These are phyloP conservation scores for Bacidia gigantensis DNA, from an alignment of 495 filamentous ascomycete species.

Conservation along the genomic window DNA sequence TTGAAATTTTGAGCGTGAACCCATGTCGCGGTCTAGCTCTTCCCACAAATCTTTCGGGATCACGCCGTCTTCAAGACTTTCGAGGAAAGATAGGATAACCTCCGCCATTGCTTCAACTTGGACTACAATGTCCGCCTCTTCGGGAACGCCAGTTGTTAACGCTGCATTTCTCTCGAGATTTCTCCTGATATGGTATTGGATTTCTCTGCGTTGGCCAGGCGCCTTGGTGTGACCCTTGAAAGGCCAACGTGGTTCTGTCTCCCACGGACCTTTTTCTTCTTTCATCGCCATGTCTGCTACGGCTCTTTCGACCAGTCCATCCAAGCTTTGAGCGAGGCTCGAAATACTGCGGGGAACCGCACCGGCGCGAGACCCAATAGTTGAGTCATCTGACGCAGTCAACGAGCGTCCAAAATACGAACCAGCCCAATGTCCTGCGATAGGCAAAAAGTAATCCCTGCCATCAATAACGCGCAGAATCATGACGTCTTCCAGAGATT, in stretches of 20 bases:
- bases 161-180: constrained; percentile 21
- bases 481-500: constrained; percentile 64
- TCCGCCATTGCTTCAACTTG: constrained; percentile 57
- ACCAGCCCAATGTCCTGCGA: constrained; percentile 63
- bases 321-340: constrained; percentile 82
- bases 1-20: neutral
- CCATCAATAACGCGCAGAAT: constrained; percentile 77
- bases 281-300: constrained; percentile 79
- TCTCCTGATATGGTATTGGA: constrained; percentile 20
- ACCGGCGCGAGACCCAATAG: constrained; percentile 34
- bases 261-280: constrained; percentile 40
- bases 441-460: constrained; percentile 80
- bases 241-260: constrained; percentile 53
- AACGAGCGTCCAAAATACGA: constrained; percentile 67
- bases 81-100: constrained; percentile 55
- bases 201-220: neutral
- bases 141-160: neutral
- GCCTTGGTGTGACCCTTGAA: constrained; percentile 29
- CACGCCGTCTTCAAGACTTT: constrained; percentile 59
- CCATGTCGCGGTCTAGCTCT: neutral
- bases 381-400: neutral
- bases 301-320: constrained; percentile 56
- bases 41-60: constrained; percentile 31
- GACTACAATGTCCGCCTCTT: constrained; percentile 34
- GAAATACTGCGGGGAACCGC: constrained; percentile 41